Evolutionary conservation across 495 filamentous ascomycete species (phyloP).

Genomic region (Amorphotheca resinae): DNA sequence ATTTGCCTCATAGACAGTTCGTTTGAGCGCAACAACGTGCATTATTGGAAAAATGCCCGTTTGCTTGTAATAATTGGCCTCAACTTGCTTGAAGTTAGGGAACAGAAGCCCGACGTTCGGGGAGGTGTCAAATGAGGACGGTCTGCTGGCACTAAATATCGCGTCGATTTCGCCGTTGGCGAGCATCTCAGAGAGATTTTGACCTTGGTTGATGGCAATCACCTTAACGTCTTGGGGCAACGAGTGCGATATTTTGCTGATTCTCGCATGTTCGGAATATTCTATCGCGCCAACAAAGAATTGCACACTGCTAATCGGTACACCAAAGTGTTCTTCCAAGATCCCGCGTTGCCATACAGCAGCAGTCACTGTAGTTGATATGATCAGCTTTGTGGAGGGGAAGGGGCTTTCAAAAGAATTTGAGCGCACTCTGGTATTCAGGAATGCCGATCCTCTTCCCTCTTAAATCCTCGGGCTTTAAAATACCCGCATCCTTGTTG

Average conservation of each 20-base stretch:
- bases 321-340: constrained; percentile 23
- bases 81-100: constrained; percentile 27
- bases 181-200: constrained; percentile 26
- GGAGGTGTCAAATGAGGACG: constrained; percentile 23
- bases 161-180: constrained; percentile 29
- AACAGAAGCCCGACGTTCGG: constrained; percentile 26
- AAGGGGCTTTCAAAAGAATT: no score
- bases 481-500: constrained; percentile 23
- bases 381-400: no score
- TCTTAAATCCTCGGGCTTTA: constrained; percentile 25
- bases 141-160: constrained; percentile 27
- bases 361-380: constrained; percentile 29
- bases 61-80: constrained; percentile 26
- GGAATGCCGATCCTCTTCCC: constrained; percentile 29
- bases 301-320: constrained; percentile 25
- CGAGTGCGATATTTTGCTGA: constrained; percentile 14
- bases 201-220: constrained; percentile 19
- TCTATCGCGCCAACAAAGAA: constrained; percentile 27
- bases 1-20: constrained; percentile 24
- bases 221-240: constrained; percentile 18
- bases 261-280: constrained; percentile 23
- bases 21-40: constrained; percentile 27
- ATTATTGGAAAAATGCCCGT: constrained; percentile 35
- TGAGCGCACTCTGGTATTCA: constrained; percentile 21
- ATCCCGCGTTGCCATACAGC: constrained; percentile 29